Evolutionary conservation across 352 stramenopile species (phyloP).

Genomic region (Phytophthora parvispora): DNA sequence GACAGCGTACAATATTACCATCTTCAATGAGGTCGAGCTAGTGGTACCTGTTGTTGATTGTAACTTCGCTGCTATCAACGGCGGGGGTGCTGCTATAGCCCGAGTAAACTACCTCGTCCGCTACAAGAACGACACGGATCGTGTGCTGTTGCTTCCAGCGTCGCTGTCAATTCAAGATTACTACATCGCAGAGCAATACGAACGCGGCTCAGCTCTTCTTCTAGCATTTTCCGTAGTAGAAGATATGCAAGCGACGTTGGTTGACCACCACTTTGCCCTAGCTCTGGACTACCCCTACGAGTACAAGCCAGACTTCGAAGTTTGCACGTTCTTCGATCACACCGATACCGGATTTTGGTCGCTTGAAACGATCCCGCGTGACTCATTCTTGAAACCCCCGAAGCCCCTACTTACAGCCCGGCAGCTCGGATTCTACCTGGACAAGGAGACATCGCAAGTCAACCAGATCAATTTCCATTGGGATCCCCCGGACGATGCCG

Average conservation of each 20-base stretch:
- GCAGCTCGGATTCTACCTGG: slow-evolving; percentile 51
- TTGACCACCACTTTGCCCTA: slow-evolving; percentile 33
- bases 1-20: slow-evolving; percentile 47
- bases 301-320: slow-evolving; percentile 34
- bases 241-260: slow-evolving; percentile 24
- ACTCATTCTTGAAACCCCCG: slow-evolving; percentile 26
- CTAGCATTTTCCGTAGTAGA: slow-evolving; percentile 32
- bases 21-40: slow-evolving; percentile 36
- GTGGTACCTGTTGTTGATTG: slow-evolving; percentile 41
- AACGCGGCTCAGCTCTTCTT: slow-evolving; percentile 30
- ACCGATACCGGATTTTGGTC: slow-evolving; percentile 30
- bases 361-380: slow-evolving; percentile 26
- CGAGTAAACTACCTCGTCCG: slow-evolving; percentile 46
- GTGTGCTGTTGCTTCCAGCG: slow-evolving; percentile 31
- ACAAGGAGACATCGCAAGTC: slow-evolving; percentile 47
- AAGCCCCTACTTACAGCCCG: slow-evolving; percentile 41
- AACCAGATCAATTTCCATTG: slow-evolving; percentile 50
- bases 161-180: slow-evolving; percentile 48
- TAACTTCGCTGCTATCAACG: not conserved
- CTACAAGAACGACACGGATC: slow-evolving; percentile 19
- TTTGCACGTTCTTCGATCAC: slow-evolving; percentile 23
- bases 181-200: slow-evolving; percentile 30
- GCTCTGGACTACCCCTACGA: slow-evolving; percentile 47
- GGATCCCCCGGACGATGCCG: slow-evolving; percentile 21
- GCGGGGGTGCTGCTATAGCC: slow-evolving; percentile 17